Evolutionary conservation across 148 eudicot species (phyloP).

Genomic region (Rhododendron vialii): DNA sequence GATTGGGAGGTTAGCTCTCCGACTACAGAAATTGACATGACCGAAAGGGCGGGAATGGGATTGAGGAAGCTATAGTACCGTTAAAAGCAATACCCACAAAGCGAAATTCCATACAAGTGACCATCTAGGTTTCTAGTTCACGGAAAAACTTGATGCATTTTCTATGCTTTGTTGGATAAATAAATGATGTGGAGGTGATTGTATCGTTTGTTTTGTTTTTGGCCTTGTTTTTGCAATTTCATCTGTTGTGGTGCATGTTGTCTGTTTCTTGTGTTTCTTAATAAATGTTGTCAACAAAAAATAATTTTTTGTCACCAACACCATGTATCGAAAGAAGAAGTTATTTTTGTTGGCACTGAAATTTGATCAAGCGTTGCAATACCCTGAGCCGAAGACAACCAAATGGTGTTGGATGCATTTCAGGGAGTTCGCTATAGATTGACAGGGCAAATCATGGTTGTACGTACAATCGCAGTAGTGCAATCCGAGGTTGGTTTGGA

Average conservation of each 20-base stretch:
- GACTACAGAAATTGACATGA: background rate
- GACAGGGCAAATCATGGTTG: background rate
- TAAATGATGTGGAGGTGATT: too few relatives aligned
- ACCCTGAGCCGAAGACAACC: background rate
- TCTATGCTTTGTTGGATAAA: background rate
- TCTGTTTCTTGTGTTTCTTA: too few relatives aligned
- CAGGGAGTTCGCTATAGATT: background rate
- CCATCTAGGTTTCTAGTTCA: background rate
- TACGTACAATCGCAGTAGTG: background rate
- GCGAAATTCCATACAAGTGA: background rate
- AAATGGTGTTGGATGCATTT: background rate
- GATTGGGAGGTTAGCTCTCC: conserved; percentile 1
- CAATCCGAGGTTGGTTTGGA: background rate
- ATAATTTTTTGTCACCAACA: too few relatives aligned
- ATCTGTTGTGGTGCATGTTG: too few relatives aligned
- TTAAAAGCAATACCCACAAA: conserved; percentile 7
- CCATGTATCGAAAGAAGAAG: conserved; percentile 53
- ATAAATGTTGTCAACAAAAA: too few relatives aligned
- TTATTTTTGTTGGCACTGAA: conserved; percentile 30
- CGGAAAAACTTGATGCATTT: background rate
- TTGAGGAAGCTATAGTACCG: background rate
- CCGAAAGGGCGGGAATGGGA: background rate
- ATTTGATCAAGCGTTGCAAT: background rate
- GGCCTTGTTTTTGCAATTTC: too few relatives aligned
- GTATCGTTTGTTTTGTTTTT: too few relatives aligned